Evolutionary conservation across 2,329 filamentous ascomycete species (phyloP).

Genomic region (Fusarium coffeatum): DNA sequence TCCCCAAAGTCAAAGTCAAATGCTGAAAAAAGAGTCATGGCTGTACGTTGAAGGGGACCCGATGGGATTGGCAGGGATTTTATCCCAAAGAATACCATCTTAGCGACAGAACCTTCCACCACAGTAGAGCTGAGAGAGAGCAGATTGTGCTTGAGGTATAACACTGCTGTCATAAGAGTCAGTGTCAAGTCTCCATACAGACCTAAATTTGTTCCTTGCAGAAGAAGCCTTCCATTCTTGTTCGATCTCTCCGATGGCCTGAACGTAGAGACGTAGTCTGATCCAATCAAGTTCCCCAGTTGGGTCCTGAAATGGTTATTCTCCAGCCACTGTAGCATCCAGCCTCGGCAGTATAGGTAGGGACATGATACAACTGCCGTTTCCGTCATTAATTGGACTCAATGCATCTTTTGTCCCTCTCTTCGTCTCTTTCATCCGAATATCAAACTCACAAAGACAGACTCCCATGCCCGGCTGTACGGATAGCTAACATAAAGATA

Average conservation of each 20-base stretch:
- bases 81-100: slow-evolving; percentile 7
- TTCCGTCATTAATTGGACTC: slow-evolving; percentile 13
- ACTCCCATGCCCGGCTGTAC: not conserved
- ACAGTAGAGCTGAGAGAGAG: slow-evolving; percentile 1
- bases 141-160: slow-evolving; percentile 3
- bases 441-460: not conserved
- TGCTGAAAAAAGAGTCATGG: slow-evolving; percentile 33
- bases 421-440: not conserved
- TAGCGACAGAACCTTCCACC: not conserved
- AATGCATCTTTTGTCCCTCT: not conserved
- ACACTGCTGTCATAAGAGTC: slow-evolving; percentile 10
- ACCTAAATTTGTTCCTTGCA: slow-evolving; percentile 28
- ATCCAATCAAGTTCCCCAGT: slow-evolving; percentile 17
- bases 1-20: slow-evolving; percentile 33
- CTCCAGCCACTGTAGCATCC: not conserved
- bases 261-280: not conserved
- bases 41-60: not conserved
- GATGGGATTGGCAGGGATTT: slow-evolving; percentile 7
- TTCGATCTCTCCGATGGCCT: slow-evolving; percentile 31
- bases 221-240: slow-evolving; percentile 36
- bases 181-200: not conserved
- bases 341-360: not conserved
- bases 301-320: slow-evolving; percentile 20
- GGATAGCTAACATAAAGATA: not conserved
- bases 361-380: slow-evolving; percentile 9